Evolutionary conservation across 1,139 yeast genomes (phyloP).

Genomic region (Magnusiomyces magnusii): DNA sequence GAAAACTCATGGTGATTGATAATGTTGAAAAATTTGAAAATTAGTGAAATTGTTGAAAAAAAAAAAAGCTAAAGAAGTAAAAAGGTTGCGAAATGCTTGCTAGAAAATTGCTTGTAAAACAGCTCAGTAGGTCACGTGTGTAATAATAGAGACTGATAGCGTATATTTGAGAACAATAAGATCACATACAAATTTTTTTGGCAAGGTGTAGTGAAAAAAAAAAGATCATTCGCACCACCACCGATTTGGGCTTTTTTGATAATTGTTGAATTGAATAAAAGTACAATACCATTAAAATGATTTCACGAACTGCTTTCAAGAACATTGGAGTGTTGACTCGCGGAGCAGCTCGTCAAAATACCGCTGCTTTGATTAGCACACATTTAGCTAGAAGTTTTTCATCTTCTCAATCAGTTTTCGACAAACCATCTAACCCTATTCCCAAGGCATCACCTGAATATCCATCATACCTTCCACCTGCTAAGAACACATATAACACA

Average conservation of each 20-base stretch:
- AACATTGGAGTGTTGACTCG: too few relatives aligned
- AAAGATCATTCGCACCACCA: too few relatives aligned
- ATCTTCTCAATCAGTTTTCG: not conserved
- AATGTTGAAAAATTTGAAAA: too few relatives aligned
- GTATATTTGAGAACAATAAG: not conserved
- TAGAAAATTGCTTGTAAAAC: not conserved
- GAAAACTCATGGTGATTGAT: constrained; percentile 2
- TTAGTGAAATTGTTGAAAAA: not conserved
- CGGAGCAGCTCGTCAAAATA: too few relatives aligned
- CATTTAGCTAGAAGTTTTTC: not conserved
- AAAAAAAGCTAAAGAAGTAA: not conserved
- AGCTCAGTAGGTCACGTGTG: not conserved
- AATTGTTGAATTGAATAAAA: too few relatives aligned
- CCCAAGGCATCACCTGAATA: constrained; percentile 4
- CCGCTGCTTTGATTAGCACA: too few relatives aligned
- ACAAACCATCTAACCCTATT: not conserved
- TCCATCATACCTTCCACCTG: constrained; percentile 13
- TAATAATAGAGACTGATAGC: not conserved
- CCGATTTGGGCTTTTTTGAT: not conserved
- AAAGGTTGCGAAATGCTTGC: not conserved
- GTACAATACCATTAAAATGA: too few relatives aligned
- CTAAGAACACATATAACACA: constrained; percentile 13
- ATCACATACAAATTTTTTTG: too few relatives aligned
- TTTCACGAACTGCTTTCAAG: too few relatives aligned
- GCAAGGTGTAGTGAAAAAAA: too few relatives aligned